phyloP scores from a whole-genome alignment of 345 rosid species.

The Heritiera fomes region DNA sequence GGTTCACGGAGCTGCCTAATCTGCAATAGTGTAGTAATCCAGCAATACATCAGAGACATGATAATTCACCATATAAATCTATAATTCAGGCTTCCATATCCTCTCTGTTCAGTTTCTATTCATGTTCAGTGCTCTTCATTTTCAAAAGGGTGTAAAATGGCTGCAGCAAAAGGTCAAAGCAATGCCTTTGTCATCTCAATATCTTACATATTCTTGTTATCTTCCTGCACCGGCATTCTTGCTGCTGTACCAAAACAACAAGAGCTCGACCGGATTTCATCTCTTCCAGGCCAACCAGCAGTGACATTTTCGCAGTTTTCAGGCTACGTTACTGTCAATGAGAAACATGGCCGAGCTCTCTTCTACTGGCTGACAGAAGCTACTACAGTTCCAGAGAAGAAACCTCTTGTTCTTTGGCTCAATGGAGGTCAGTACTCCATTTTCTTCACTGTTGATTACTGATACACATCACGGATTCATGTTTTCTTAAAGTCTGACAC shows the following conservation, averaged over 20 bases:
- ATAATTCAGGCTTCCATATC: background rate
- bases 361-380: slow-evolving; percentile 93
- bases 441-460: background rate
- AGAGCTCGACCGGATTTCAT: slow-evolving; percentile 65
- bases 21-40: background rate
- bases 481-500: background rate
- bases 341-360: slow-evolving; percentile 73
- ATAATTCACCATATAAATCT: background rate
- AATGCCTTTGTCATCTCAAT: slow-evolving; percentile 1
- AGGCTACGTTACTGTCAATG: slow-evolving; percentile 79
- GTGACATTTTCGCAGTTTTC: slow-evolving; percentile 79
- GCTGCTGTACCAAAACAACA: slow-evolving; percentile 41
- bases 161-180: background rate
- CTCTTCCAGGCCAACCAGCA: slow-evolving; percentile 87
- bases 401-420: slow-evolving; percentile 97
- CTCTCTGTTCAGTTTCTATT: background rate
- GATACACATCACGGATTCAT: background rate
- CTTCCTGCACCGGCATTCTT: background rate
- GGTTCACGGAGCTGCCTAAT: background rate
- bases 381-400: slow-evolving; percentile 45
- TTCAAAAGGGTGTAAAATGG: background rate
- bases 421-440: slow-evolving; percentile 74
- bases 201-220: background rate
- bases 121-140: background rate
- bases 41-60: background rate